Base-by-base conservation (phyloP, 495 filamentous ascomycete genomes). In the Penicillium canariense region DNA sequence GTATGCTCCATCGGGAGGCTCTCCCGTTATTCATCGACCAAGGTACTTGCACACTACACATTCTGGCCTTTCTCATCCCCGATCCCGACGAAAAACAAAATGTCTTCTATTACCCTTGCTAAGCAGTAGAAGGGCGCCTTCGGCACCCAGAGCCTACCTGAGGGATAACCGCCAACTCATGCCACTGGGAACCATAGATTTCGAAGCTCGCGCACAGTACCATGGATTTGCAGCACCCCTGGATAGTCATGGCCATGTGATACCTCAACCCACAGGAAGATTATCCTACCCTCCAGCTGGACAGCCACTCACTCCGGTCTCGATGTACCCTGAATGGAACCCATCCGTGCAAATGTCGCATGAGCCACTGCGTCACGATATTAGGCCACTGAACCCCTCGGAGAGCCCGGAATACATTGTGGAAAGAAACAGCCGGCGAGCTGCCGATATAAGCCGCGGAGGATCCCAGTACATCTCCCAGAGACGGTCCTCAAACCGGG, bases 401-500 rank as follows among this genome's bases (percentile, higher is more conserved):
- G 75, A 77, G 9, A 70, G 62, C 48, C 63, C 68, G 38, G 71
- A 76, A 28, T 77, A 73, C 52, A 52, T 73, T 43, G 63, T 77
- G 50, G 75, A 77, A 56, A 67, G 69, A 55, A 70, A 62, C 59
- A 68, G 59, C 58, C 65, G 67, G 15, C 67, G 73, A 35, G 58
- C 68, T 49, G 61, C 71, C 25, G 66, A 77, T 43, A 78, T 75
- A 48, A 70, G 74, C 52, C 78, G 73, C 66, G 73, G 69, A 67
- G 68, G 68, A 53, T 68, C 76, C 40, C 83, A 81, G 58, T 70
- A 78, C 52, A 78, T 84, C 55, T 76, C 85, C 26, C 86, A 88
- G 69, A 81, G 88, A 64, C 82, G 86, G 20, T 79, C 86, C 30
- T 88, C 87, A n/a, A 90, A 88, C 74, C 80, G 89, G 32, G 89